Evolutionary conservation across 192 early-diverging fungal genomes (phyloP), one percentile per base, ranked within the genome.

Genomic region (Pilaira anomala): DNA sequence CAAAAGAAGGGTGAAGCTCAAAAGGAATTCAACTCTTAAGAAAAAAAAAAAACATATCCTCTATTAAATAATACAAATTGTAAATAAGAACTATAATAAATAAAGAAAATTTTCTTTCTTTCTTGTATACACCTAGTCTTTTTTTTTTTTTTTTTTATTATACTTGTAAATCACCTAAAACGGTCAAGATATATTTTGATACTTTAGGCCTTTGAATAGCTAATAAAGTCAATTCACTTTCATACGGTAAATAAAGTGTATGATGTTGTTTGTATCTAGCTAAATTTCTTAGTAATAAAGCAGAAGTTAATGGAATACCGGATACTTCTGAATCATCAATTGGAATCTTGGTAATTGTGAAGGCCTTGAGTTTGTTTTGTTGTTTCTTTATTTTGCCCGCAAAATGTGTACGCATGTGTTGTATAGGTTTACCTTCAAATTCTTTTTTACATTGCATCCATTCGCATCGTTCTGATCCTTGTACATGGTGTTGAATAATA

Each of bases 261-360:
- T 78, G 68, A 46, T 77, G 74, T 39, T 73, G 69, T 41, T 77
- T 76, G 21, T 78, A 66, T 25, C 67, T 51, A 5, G 72, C 78
- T 0, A 85, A 52, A 40, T 85, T 85, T 41, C 83, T 59, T 8
- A 85, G 61, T 14, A 85, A 53, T 41, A 85, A 67, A 1, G 80
- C 79, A 11, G 83, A 79, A n/a, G 81, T 81, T 53, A 85, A 33
- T 7, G 83, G 83, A 48, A 85, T 74, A 21, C 83, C 83, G 11
- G 74, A 71, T 12, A 80, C 75, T 16, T 79, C 76, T 16, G 76
- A 72, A 8, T 70, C 64, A 62, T 79, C 68, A 13, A 67, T 65
- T 0, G 63, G 65, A 1, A 79, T 63, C 19, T 63, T 57, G 40
- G 65, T 25, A 39, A 68, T 12, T 22, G 69, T 19, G 48, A 71